Evolutionary conservation across 371 early-diverging fungal genomes (phyloP).

Genomic region (Umbelopsis sp.): DNA sequence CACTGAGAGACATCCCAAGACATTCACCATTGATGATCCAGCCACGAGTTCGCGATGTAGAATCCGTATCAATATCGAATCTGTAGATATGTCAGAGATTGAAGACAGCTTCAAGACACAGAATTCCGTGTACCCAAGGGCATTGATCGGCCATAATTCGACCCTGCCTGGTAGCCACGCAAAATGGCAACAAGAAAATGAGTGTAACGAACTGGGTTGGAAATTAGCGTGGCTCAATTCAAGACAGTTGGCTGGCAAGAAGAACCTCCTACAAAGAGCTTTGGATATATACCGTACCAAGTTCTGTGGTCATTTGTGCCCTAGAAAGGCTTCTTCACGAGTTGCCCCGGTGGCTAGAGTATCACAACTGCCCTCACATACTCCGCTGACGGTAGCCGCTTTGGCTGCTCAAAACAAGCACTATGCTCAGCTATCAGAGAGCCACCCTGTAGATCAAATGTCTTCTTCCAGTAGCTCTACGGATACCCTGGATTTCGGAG

Average conservation of each 20-base stretch:
- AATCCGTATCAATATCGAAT: slow-evolving; percentile 48
- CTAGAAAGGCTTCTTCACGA: slow-evolving; percentile 38
- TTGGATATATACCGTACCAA: slow-evolving; percentile 49
- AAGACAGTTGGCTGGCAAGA: slow-evolving; percentile 45
- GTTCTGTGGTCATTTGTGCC: slow-evolving; percentile 48
- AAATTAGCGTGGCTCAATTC: slow-evolving; percentile 58
- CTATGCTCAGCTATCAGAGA: slow-evolving; percentile 24
- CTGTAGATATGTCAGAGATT: slow-evolving; percentile 46
- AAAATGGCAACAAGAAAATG: slow-evolving; percentile 45
- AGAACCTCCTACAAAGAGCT: slow-evolving; percentile 52
- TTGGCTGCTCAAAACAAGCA: slow-evolving; percentile 47
- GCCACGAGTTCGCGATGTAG: slow-evolving; percentile 33
- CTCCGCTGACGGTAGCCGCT: slow-evolving; percentile 38
- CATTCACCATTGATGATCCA: slow-evolving; percentile 38
- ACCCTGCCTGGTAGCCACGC: slow-evolving; percentile 24
- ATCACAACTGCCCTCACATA: slow-evolving; percentile 25
- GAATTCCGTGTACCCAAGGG: slow-evolving; percentile 48
- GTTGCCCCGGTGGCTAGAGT: slow-evolving; percentile 33
- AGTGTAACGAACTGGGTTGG: slow-evolving; percentile 55
- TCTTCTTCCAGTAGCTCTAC: slow-evolving; percentile 45
- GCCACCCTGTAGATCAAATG: slow-evolving; percentile 24
- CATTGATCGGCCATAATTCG: slow-evolving; percentile 33
- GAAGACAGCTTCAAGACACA: slow-evolving; percentile 40
- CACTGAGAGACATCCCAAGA: slow-evolving; percentile 43
- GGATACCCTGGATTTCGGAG: slow-evolving; percentile 48